Conservation (phyloP, 1,284 basidiomycete genomes). For the Inonotus hispidus region DNA sequence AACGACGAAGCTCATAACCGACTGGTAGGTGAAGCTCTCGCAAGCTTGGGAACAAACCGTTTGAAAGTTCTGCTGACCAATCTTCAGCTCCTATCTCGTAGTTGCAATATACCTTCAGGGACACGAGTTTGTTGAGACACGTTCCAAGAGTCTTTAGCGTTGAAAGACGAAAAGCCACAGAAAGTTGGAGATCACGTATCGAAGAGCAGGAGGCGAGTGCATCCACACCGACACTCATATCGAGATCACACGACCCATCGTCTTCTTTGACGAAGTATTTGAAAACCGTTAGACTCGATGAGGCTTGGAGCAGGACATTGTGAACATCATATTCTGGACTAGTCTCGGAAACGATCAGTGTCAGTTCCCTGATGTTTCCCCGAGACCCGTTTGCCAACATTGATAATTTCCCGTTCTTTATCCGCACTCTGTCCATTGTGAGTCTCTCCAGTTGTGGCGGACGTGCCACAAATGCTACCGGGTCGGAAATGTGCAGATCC, state of each 20-base stretch:
- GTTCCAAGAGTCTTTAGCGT: background rate
- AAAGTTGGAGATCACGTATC: conserved; percentile 5
- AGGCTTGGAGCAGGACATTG: background rate
- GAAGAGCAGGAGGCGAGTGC: conserved; percentile 7
- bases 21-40: conserved; percentile 6
- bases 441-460: conserved; percentile 8
- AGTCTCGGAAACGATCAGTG: background rate
- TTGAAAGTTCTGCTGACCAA: background rate
- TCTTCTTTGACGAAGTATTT: conserved; percentile 1
- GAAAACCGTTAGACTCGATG: background rate
- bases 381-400: conserved; percentile 1
- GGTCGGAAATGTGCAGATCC: conserved; percentile 2
- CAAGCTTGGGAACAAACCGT: conserved; percentile 1
- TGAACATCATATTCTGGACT: background rate
- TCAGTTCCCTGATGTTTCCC: background rate
- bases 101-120: conserved; percentile 5
- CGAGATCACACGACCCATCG: background rate
- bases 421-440: background rate
- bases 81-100: conserved; percentile 5
- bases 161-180: background rate
- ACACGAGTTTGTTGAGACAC: background rate
- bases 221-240: background rate
- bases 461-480: background rate
- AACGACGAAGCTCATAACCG: conserved; percentile 7
- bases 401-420: background rate